Evolutionary conservation across 2,329 filamentous ascomycete species (phyloP).

Genomic region (Phialophora chinensis): DNA sequence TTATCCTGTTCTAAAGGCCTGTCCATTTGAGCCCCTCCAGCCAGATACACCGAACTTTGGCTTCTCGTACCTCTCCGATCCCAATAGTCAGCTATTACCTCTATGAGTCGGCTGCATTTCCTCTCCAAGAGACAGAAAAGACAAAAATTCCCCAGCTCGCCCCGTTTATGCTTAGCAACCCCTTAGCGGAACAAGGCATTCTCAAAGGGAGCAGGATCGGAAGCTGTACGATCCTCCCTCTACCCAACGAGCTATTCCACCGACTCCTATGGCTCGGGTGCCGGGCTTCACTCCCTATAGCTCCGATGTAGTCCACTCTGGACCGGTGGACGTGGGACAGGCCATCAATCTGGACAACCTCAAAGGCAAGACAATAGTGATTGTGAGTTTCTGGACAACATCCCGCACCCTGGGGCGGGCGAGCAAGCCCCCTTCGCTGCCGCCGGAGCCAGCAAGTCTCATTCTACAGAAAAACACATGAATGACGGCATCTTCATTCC

Average conservation of each 20-base stretch:
- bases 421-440: background rate
- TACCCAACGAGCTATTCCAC: background rate
- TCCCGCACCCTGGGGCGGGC: no score
- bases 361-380: slow-evolving; percentile 62
- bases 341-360: slow-evolving; percentile 29
- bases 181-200: background rate
- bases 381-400: slow-evolving; percentile 41
- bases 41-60: background rate
- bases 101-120: background rate
- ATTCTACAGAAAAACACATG: background rate
- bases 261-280: background rate
- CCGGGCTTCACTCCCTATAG: slow-evolving; percentile 22
- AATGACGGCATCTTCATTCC: background rate
- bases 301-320: slow-evolving; percentile 26
- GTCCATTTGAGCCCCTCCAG: background rate
- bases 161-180: background rate
- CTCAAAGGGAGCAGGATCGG: background rate
- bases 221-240: background rate
- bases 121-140: background rate
- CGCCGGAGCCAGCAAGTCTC: background rate
- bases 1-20: background rate
- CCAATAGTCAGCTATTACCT: background rate
- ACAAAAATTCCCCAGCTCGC: background rate
- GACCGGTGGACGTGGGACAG: slow-evolving; percentile 23
- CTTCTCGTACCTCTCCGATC: background rate